phyloP scores from a whole-genome alignment of 345 rosid genomes.

The Excoecaria cochinchinensis region DNA sequence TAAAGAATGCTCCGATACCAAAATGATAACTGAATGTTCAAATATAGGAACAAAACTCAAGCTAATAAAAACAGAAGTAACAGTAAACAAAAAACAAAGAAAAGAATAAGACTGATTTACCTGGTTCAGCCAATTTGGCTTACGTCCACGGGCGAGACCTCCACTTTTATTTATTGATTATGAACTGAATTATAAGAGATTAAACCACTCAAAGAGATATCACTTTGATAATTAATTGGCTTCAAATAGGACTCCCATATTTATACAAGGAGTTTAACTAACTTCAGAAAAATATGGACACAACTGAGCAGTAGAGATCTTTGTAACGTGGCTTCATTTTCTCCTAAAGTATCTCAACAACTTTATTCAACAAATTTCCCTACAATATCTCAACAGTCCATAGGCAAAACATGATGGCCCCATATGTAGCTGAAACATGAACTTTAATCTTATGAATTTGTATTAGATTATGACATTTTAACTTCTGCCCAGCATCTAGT shows the following conservation, averaged over 20 bases:
- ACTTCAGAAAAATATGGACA: background rate
- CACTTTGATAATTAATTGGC: background rate
- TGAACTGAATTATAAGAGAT: background rate
- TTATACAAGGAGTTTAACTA: background rate
- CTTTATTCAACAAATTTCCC: no score
- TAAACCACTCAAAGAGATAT: background rate
- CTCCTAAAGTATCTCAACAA: background rate
- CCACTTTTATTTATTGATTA: background rate
- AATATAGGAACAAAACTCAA: background rate
- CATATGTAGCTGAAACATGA: no score
- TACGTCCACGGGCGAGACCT: background rate
- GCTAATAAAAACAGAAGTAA: background rate
- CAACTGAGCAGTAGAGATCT: no score
- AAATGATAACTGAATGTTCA: background rate
- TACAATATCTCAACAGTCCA: background rate
- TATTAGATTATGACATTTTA: no score
- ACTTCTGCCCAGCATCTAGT: no score
- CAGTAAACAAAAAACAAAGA: no score
- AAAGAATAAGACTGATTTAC: background rate
- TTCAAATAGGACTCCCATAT: background rate
- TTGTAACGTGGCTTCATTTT: background rate
- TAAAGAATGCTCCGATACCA: background rate
- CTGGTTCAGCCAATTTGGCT: background rate
- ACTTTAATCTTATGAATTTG: no score
- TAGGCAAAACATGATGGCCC: no score